Evolutionary conservation across 805 yeast species (phyloP).

Genomic region (Ogataea glucozyma): DNA sequence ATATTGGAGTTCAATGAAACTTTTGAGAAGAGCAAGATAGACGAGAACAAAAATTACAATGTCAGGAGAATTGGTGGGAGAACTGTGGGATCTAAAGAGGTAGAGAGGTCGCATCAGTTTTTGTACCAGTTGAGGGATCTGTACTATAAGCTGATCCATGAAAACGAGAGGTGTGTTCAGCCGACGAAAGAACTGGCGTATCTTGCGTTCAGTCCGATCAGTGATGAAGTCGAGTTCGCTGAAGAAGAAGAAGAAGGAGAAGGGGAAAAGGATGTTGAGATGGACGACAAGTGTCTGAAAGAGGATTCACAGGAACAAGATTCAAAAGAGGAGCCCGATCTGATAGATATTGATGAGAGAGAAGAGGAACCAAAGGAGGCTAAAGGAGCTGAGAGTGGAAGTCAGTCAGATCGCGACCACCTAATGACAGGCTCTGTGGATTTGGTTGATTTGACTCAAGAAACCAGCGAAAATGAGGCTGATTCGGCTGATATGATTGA

Average conservation of each 20-base stretch:
- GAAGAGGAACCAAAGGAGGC: not conserved
- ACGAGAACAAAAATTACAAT: conserved; percentile 35
- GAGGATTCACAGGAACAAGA: conserved; percentile 2
- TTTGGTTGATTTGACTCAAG: conserved; percentile 3
- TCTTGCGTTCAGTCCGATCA: conserved; percentile 76
- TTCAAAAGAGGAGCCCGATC: not conserved
- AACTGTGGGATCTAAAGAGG: conserved; percentile 73
- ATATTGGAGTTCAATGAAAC: conserved; percentile 55
- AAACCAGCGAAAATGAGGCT: not conserved
- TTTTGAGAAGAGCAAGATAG: conserved; percentile 27
- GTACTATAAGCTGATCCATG: conserved; percentile 67
- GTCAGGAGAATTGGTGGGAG: conserved; percentile 86
- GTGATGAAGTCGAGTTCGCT: conserved; percentile 63
- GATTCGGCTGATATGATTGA: not conserved
- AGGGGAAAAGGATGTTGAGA: conserved; percentile 5
- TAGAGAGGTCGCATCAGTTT: conserved; percentile 80
- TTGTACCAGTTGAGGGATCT: conserved; percentile 69
- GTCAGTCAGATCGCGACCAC: too few species aligned
- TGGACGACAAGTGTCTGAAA: not conserved
- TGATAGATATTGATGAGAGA: conserved; percentile 2
- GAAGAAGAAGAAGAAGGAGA: conserved; percentile 12
- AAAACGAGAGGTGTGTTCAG: conserved; percentile 62
- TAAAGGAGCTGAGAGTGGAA: not conserved
- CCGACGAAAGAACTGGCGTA: conserved; percentile 87
- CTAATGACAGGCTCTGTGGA: conserved; percentile 2